A percentile compares a stretch with the other conserved stretches of the same genome.
These are phyloP conservation scores for Glomus cerebriforme DNA, from an alignment of 192 early-diverging fungal genomes.

Conservation along the genomic window DNA sequence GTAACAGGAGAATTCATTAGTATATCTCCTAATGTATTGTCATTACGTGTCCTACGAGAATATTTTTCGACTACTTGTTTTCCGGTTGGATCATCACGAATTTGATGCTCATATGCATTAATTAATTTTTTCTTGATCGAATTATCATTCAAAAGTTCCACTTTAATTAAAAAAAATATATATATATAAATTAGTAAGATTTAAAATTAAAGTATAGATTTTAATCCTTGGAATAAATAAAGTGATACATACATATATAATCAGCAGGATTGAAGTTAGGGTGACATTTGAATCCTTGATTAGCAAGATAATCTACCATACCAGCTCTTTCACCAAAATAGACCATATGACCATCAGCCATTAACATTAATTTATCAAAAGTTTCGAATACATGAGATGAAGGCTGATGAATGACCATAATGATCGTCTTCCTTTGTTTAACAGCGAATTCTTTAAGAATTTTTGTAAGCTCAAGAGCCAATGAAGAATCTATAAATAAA, in stretches of 20 bases:
- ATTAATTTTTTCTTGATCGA: not conserved
- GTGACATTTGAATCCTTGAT: slow-evolving; percentile 1
- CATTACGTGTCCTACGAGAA: not conserved
- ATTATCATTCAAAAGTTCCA: slow-evolving; percentile 15
- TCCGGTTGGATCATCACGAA: not conserved
- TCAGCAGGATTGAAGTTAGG: slow-evolving; percentile 24
- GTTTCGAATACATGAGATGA: slow-evolving; percentile 73
- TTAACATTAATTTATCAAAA: slow-evolving; percentile 69
- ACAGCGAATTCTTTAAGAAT: slow-evolving; percentile 16
- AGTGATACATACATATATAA: slow-evolving; percentile 26
- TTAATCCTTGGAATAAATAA: not conserved
- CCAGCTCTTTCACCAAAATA: slow-evolving; percentile 53
- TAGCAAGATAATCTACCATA: not conserved
- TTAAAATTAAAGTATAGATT: not conserved
- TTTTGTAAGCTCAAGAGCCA: slow-evolving; percentile 11
- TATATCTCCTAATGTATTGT: not conserved
- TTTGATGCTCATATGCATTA: not conserved
- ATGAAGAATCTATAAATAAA: slow-evolving; percentile 3
- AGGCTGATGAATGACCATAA: slow-evolving; percentile 93
- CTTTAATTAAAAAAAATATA: not conserved
- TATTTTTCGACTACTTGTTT: slow-evolving; percentile 5
- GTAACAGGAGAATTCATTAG: not conserved
- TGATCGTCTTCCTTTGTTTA: slow-evolving; percentile 54
- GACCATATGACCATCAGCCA: slow-evolving; percentile 69
- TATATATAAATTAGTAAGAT: not conserved